Base-by-base conservation (phyloP, 169 alveolate genomes). In the Plasmodium billcollinsi region DNA sequence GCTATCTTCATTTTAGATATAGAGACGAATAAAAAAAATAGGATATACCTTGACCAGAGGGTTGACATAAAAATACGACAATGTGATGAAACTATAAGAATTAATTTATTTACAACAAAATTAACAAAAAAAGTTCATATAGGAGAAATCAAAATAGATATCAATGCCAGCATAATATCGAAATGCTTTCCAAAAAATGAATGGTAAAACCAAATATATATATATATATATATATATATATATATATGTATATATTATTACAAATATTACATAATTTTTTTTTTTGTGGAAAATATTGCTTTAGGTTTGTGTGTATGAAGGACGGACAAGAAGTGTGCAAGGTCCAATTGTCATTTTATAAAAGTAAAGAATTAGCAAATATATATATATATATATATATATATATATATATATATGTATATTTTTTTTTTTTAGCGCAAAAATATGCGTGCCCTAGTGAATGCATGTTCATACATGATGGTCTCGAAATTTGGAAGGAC, bases 251-350 rank as follows among this genome's bases (percentile, higher is more conserved):
- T 49, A 43, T 73, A 39, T 59, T 4, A 7, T 58, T 69, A 15
- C 0, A 21, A 12, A 24, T 65, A 65, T 52, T 14, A 65, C 6
- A 29, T 66, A 7, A 39, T 14, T 29, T 7, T 54, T 14, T 4
- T 20, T 59, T 58, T 26, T 14, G 39, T 26, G 39, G 39, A 45
- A n/a, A 47, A 39, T 63, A 26, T 63, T 7, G 50, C n/a, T 20
- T 8, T 67, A 86, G 92, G 92, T 86, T 86, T 45, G 92, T 86
- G 11, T 86, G 92, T 67, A 54, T 86, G 50, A 86, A 86, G 50
- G 92, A 86, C 71, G 92, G 92, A 12, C 92, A 86, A 86, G 92
- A 86, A 86, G 54, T 86, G 12, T 86, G 92, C 59, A 86, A 86
- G 73, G 75, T 86, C 20, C 86, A 86, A 50, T 45, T 86, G 62